Conservation (phyloP, 2,329 filamentous ascomycete genomes). For the Microascus cirrosus region DNA sequence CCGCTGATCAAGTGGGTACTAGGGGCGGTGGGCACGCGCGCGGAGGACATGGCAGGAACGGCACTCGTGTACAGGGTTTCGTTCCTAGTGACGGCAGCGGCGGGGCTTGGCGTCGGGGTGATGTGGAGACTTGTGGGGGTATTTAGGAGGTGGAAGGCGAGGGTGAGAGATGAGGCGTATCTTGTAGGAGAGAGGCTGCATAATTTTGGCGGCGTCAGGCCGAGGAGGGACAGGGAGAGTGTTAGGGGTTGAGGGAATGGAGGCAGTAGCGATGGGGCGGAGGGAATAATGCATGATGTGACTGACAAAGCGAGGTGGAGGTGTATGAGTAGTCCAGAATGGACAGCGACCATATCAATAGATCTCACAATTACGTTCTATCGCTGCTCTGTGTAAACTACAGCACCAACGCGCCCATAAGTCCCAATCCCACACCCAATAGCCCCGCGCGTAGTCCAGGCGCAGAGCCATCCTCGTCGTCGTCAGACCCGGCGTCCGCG, state of each 20-base stretch:
- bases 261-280: neutral
- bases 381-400: neutral
- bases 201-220: constrained; percentile 58
- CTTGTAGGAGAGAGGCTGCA: constrained; percentile 89
- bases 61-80: constrained; percentile 42
- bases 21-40: neutral
- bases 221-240: neutral
- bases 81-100: constrained; percentile 53
- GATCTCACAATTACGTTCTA: neutral
- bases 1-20: constrained; percentile 5
- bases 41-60: constrained; percentile 16
- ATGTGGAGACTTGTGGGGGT: constrained; percentile 44
- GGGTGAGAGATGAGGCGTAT: constrained; percentile 90
- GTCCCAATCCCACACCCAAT: neutral
- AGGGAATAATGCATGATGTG: neutral
- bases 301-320: neutral
- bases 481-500: neutral
- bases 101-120: constrained; percentile 33
- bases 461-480: neutral
- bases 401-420: neutral
- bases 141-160: constrained; percentile 64
- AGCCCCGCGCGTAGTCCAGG: neutral
- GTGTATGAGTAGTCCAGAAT: neutral
- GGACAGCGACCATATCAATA: neutral
- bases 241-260: neutral